Conservation (phyloP, 2,329 filamentous ascomycete species). For the Scopulariopsis brevicaulis region DNA sequence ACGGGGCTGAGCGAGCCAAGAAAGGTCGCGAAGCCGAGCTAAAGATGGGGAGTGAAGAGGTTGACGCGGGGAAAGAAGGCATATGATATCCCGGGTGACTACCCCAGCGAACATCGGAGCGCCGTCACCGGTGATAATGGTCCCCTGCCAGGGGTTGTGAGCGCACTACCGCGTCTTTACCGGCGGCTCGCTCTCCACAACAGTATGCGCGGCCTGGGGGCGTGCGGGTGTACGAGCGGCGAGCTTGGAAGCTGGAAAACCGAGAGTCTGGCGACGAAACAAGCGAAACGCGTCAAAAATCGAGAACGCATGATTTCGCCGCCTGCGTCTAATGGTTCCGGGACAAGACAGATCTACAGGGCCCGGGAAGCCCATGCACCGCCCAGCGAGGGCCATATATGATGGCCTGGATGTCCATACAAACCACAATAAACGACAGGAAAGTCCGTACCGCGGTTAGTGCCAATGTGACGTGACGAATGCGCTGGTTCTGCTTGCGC, state of each 20-base stretch:
- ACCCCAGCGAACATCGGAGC: too few species aligned
- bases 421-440: not conserved
- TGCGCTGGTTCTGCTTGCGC: too few species aligned
- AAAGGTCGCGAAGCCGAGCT: conserved; percentile 92
- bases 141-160: not conserved
- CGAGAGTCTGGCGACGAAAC: too few species aligned
- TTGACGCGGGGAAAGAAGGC: not conserved
- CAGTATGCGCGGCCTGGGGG: not conserved
- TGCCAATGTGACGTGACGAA: not conserved
- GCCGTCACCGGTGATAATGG: not conserved
- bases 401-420: not conserved
- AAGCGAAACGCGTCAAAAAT: not conserved
- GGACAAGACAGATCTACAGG: not conserved
- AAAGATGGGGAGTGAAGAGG: conserved; percentile 16
- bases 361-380: not conserved
- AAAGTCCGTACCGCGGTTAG: not conserved
- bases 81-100: too few species aligned
- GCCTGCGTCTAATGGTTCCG: not conserved
- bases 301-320: not conserved
- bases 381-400: not conserved
- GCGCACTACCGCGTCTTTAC: not conserved
- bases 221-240: not conserved
- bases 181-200: not conserved
- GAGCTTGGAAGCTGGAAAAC: too few species aligned
- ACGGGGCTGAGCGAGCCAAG: conserved; percentile 67